Evolutionary conservation across 2,329 filamentous ascomycete genomes (phyloP), one percentile per base, ranked within the genome.

Genomic region (Penicillium sp.): DNA sequence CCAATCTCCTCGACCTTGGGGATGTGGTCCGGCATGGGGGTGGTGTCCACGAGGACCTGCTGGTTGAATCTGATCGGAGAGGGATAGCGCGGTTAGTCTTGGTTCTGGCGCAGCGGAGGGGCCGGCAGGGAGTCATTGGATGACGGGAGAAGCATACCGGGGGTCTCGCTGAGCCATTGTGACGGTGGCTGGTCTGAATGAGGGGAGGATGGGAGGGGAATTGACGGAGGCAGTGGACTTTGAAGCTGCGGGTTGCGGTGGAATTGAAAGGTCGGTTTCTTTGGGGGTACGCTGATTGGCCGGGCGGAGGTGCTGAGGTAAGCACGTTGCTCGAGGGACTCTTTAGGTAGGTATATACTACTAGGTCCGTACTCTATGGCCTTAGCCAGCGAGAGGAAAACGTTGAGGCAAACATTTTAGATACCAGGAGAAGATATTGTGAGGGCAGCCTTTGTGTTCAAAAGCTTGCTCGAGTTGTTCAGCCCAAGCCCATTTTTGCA

Each of bases 1-100:
- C 95, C 95, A 68, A 99, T 87, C 82, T 99, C 95, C 79, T 91
- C 86, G 78, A 99, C 95, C 75, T 91, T 88, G 73, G 95, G 95
- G 78, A 99, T 92, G 73, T 89, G 85, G 75, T 91, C 88, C 67
- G 95, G 95, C 74, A 99, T 90, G 73, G 95, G 94, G 69, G 95
- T 96, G 74, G 91, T 95, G 85, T 99, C 95, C 83, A 95, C 86
- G 81, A 98, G 90, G 82, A 90, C 85, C 77, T 92, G 84, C 83
- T 96, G 91, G 82, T 92, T 92, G 89, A 98, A 98, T 79, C 95
- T 98, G 79, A 55, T 67, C 76, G 67, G 66, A 63, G 59, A 60
- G 63, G 57, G 62, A 57, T 49, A 56, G 52, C 14, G 52, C 55
- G 52, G 63, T 65, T 53, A 63, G 76, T 66, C 61, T 62, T 57